Conservation (phyloP, 1,139 yeast species). For the Casaregolazyma suthepensis region DNA sequence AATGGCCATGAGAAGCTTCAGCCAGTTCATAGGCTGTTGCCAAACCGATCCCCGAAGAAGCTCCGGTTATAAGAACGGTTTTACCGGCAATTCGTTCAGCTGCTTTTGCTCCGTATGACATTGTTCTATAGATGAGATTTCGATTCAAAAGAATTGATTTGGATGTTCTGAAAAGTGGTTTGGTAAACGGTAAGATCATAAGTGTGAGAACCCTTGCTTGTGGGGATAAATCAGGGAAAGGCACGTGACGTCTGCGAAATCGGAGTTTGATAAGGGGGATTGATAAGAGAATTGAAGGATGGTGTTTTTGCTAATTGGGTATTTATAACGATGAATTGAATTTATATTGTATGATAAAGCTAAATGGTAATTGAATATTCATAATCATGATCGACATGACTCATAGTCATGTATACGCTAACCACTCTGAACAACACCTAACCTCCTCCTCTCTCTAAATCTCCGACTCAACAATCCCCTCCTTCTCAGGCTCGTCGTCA, state of each 20-base stretch:
- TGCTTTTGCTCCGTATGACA: constrained; percentile 48
- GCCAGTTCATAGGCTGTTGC: constrained; percentile 74
- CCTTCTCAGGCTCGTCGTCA: not conserved
- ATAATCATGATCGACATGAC: too few relatives aligned
- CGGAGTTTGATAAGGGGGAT: too few relatives aligned
- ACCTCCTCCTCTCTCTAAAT: not conserved
- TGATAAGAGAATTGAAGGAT: too few relatives aligned
- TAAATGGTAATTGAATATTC: too few relatives aligned
- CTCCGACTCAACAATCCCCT: not conserved
- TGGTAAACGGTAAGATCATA: not conserved
- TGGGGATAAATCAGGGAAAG: not conserved
- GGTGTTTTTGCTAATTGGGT: too few relatives aligned
- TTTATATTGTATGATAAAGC: too few relatives aligned
- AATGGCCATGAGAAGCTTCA: constrained; percentile 57
- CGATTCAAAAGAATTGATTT: not conserved
- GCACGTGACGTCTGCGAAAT: too few relatives aligned
- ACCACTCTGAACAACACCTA: too few relatives aligned
- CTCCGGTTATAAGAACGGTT: constrained; percentile 63
- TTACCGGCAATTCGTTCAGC: constrained; percentile 58
- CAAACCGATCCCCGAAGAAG: constrained; percentile 71
- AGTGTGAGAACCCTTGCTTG: not conserved
- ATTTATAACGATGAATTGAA: too few relatives aligned
- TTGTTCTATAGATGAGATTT: not conserved
- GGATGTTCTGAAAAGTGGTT: not conserved
- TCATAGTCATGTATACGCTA: too few relatives aligned